Evolutionary conservation across 495 filamentous ascomycete genomes (phyloP), one percentile per base, ranked within the genome.

Genomic region (Daldinia vernicosa): DNA sequence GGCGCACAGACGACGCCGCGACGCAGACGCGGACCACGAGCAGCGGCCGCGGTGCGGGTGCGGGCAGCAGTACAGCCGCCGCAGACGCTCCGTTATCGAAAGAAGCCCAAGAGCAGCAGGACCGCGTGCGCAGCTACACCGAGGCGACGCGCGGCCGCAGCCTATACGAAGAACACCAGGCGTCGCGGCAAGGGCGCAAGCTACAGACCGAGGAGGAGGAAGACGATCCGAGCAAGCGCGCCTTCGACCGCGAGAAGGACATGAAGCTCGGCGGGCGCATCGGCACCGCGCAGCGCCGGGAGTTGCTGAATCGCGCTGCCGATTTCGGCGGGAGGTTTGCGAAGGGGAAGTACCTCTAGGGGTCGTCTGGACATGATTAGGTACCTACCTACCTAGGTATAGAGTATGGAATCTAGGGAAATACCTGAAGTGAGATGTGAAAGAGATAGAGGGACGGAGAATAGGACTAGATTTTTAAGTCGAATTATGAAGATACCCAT

Each of bases 191-290:
- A 27, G 71, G 62, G 8, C 57, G 68, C n/a, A 22, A 55, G 11
- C 51, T 55, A 9, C 59, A 54, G 14, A 35, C 26, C 1, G 70
- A 86, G 26, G 86, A 89, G 70, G 87, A 92, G 59, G 93, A 95
- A 30, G 95, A 99, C 82, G 94, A 99, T 77, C 95, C 95, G 24
- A 96, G 92, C 75, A 88, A 88, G 78, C 84, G 95, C 66, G 90
- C 89, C 8, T 99, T 98, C 83, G 93, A 98, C 81, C 84, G 87
- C 51, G 94, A 99, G 81, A 99, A 98, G 84, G 95, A 99, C 79
- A 95, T 99, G 85, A 90, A 87, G 52, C 82, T 90, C 9, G 89
- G 90, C 11, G 87, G 89, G 3, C 89, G 87, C 76, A 86, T 98
- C 43, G 90, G 89, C n/a, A 80, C 89, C 72, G 80, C 86, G 19